Percentiles rank a stretch among this genome's conserved stretches.
Evolutionary conservation across 2,329 filamentous ascomycete genomes (phyloP).

Genomic region (Sclerotinia spermophila): DNA sequence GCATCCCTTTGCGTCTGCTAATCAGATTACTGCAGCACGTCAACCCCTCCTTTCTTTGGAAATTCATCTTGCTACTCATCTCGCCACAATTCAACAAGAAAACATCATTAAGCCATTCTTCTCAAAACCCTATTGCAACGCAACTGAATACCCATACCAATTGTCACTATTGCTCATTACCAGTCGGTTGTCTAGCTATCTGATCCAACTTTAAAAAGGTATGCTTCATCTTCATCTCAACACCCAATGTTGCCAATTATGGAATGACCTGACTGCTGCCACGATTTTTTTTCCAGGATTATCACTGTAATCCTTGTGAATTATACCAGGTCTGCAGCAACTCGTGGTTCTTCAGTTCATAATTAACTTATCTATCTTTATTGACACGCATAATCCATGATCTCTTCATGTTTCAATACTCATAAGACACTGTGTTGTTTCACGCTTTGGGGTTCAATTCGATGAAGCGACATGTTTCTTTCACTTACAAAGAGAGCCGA

Average conservation of each 20-base stretch:
- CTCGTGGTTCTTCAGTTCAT: neutral
- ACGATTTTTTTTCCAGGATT: neutral
- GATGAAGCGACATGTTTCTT: neutral
- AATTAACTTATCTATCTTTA: neutral
- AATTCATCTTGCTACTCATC: neutral
- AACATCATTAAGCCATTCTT: neutral
- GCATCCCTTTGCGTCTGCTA: neutral
- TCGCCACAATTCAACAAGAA: neutral
- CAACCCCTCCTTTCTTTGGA: neutral
- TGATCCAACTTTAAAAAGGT: neutral
- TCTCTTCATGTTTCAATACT: neutral
- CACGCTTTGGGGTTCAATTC: neutral
- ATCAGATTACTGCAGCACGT: neutral
- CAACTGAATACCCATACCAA: neutral
- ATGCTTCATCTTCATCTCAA: neutral
- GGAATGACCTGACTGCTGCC: neutral
- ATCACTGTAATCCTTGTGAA: neutral
- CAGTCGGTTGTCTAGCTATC: neutral
- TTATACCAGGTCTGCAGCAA: neutral
- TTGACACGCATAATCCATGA: neutral
- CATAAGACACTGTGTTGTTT: neutral
- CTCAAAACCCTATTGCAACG: neutral
- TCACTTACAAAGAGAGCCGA: neutral
- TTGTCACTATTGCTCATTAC: neutral
- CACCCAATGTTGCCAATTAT: neutral